A percentile compares a stretch with the other conserved stretches of the same genome.
Conservation (phyloP, 768 basidiomycete species). For the Roridomyces roridus region DNA sequence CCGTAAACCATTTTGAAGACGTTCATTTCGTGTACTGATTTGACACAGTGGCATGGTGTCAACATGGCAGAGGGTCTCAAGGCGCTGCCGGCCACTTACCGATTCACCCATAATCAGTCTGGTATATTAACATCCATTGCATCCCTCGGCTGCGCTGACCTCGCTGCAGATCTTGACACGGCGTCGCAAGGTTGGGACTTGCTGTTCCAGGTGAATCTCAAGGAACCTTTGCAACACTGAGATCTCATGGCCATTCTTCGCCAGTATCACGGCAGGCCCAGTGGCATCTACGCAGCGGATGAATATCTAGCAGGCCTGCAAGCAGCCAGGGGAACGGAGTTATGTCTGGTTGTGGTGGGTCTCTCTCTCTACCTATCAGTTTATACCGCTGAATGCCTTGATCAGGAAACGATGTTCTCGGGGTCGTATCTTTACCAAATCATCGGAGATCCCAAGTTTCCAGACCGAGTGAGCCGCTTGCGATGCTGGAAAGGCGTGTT, state of each 20-base stretch:
- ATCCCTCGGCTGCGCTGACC: not conserved
- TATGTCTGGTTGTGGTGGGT: slow-evolving; percentile 59
- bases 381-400: not conserved
- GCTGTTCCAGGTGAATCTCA: too few species aligned
- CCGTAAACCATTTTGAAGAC: slow-evolving; percentile 28
- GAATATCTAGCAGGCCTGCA: slow-evolving; percentile 63
- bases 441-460: slow-evolving; percentile 58
- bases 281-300: slow-evolving; percentile 61
- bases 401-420: slow-evolving; percentile 66
- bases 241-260: too few species aligned
- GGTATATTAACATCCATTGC: slow-evolving; percentile 34
- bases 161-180: slow-evolving; percentile 47
- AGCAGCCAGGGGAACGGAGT: slow-evolving; percentile 60
- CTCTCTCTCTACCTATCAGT: not conserved
- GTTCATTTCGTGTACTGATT: not conserved
- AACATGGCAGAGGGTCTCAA: slow-evolving; percentile 66
- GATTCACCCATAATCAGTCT: slow-evolving; percentile 63
- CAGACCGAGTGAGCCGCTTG: slow-evolving; percentile 47
- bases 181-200: slow-evolving; percentile 61
- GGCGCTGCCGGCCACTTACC: slow-evolving; percentile 57
- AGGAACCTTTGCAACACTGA: too few species aligned
- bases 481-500: not conserved
- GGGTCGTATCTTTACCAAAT: slow-evolving; percentile 65
- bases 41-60: slow-evolving; percentile 58
- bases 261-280: slow-evolving; percentile 64